Percentiles rank a stretch among this genome's conserved stretches.
Conservation (phyloP, 2,329 filamentous ascomycete genomes). For the Claviceps humidiphila region DNA sequence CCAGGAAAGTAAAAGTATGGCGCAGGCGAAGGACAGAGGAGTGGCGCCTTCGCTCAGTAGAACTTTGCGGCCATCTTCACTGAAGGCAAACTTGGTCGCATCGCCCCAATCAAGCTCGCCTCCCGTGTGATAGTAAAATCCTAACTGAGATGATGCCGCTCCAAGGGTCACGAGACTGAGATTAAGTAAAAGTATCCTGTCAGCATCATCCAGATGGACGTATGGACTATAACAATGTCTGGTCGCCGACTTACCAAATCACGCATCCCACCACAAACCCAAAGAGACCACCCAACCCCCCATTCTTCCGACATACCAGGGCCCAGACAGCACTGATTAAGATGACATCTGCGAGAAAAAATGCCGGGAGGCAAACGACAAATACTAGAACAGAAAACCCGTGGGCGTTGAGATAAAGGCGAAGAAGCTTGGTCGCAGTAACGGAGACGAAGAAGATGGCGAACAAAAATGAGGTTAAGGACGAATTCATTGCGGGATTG, state of each 20-base stretch:
- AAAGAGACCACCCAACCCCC: constrained; percentile 11
- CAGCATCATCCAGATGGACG: not conserved
- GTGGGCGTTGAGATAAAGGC: constrained; percentile 14
- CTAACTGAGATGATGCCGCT: constrained; percentile 18
- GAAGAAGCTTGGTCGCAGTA: constrained; percentile 15
- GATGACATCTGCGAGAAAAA: constrained; percentile 17
- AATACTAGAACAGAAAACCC: constrained; percentile 15
- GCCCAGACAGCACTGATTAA: constrained; percentile 14
- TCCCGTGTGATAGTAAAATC: constrained; percentile 19
- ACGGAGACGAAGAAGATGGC: constrained; percentile 17
- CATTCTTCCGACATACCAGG: constrained; percentile 13
- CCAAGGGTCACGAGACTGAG: constrained; percentile 14
- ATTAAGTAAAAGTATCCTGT: not conserved
- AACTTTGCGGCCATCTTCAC: constrained; percentile 19
- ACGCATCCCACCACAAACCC: constrained; percentile 11
- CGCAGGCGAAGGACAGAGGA: constrained; percentile 11
- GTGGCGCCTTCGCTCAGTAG: constrained; percentile 17
- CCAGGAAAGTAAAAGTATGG: constrained; percentile 13
- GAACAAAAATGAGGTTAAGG: constrained; percentile 16
- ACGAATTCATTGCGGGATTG: constrained; percentile 6
- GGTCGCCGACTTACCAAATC: constrained; percentile 13
- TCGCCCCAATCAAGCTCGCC: constrained; percentile 21
- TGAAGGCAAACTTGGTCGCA: constrained; percentile 16
- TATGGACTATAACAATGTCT: too few species aligned
- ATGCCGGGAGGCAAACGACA: constrained; percentile 19